Percentiles rank a stretch among this genome's conserved stretches.
Conservation (phyloP, 2,329 filamentous ascomycete genomes). For the Ceratocystis diversiconidia region DNA sequence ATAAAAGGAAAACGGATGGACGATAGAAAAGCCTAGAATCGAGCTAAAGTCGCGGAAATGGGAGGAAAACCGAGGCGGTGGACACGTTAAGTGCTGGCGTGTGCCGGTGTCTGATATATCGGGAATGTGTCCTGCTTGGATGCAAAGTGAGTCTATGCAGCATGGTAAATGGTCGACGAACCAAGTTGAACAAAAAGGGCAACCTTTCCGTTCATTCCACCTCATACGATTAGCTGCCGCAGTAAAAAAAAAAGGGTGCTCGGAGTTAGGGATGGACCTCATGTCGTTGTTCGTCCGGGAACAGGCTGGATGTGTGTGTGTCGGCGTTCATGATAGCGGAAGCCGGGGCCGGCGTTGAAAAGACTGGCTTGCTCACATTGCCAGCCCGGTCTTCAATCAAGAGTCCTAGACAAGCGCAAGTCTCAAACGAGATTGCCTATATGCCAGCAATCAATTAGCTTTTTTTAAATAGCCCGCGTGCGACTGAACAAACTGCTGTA, state of each 20-base stretch:
- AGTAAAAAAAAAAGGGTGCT: background rate
- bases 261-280: no score
- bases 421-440: background rate
- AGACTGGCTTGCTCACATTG: background rate
- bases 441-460: constrained; percentile 18
- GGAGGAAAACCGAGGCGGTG: background rate
- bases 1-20: background rate
- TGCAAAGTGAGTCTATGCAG: constrained; percentile 11
- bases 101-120: background rate
- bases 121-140: constrained; percentile 6
- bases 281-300: background rate
- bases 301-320: background rate
- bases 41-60: background rate
- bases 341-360: background rate
- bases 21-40: background rate
- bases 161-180: constrained; percentile 6
- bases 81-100: background rate
- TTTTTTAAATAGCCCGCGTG: constrained; percentile 60
- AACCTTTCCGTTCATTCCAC: background rate
- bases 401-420: constrained; percentile 13
- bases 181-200: background rate
- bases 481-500: constrained; percentile 94
- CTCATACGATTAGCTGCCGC: background rate
- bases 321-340: background rate
- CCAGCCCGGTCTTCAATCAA: background rate